phyloP scores from a whole-genome alignment of 179 eudicot genomes.

The Carnegiea gigantea region DNA sequence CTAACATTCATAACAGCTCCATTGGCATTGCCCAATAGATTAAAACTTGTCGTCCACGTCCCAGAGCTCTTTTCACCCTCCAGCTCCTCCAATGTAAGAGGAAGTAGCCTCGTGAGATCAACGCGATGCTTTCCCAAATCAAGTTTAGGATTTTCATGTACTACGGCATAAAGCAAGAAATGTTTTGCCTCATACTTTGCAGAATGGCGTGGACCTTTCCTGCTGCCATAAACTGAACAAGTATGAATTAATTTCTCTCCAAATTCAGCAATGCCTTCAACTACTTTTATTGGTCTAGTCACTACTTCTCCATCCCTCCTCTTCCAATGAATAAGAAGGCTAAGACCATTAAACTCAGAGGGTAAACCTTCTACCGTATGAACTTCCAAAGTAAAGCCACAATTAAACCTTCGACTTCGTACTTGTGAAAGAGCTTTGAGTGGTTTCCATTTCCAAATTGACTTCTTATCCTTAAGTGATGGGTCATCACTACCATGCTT shows the following conservation, averaged over 20 bases:
- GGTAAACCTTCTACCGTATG: slow-evolving; percentile 81
- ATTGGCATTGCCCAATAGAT: slow-evolving; percentile 70
- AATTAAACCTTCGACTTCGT: slow-evolving; percentile 70
- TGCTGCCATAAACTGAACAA: slow-evolving; percentile 80
- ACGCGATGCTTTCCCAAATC: slow-evolving; percentile 92
- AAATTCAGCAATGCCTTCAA: slow-evolving; percentile 67
- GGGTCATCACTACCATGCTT: slow-evolving; percentile 41
- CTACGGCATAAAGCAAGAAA: slow-evolving; percentile 68
- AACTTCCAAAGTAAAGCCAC: slow-evolving; percentile 80
- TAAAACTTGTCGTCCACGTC: slow-evolving; percentile 86
- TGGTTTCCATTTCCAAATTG: slow-evolving; percentile 90
- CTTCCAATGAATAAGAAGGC: slow-evolving; percentile 77
- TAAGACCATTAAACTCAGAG: slow-evolving; percentile 41
- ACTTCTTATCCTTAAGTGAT: slow-evolving; percentile 65
- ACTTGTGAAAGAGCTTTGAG: slow-evolving; percentile 68
- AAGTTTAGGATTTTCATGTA: slow-evolving; percentile 52
- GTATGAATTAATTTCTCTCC: slow-evolving; percentile 58
- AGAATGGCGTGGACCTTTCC: slow-evolving; percentile 67
- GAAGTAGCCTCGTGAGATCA: slow-evolving; percentile 87
- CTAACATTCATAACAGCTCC: slow-evolving; percentile 89
- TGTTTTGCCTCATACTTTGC: slow-evolving; percentile 91
- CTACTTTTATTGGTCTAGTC: slow-evolving; percentile 57
- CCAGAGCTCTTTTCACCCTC: slow-evolving; percentile 89
- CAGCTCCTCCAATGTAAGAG: slow-evolving; percentile 87
- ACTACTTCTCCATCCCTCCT: slow-evolving; percentile 63